These are phyloP conservation scores for Boletus rubescentipes DNA, from an alignment of 768 basidiomycete genomes.

Conservation along the genomic window DNA sequence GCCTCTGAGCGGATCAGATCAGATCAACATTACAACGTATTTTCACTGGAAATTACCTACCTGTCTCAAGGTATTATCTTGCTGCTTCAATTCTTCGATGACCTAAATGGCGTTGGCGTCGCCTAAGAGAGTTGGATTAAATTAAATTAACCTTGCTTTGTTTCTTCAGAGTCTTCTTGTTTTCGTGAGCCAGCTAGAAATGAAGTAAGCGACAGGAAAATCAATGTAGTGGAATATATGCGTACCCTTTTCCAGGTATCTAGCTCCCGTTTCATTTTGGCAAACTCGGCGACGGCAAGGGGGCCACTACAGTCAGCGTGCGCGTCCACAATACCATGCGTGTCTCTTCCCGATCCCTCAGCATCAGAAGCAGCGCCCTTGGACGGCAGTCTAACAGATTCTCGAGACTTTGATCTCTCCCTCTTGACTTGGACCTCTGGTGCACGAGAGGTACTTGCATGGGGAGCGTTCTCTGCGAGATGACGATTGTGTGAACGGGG, in stretches of 20 bases:
- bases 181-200: constrained; percentile 39
- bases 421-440: constrained; percentile 17
- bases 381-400: constrained; percentile 22
- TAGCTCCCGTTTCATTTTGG: constrained; percentile 56
- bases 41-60: constrained; percentile 27
- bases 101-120: constrained; percentile 34
- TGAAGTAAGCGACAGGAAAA: constrained; percentile 2
- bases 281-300: constrained; percentile 47
- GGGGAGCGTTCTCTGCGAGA: constrained; percentile 18
- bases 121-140: not conserved
- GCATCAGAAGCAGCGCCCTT: constrained; percentile 30
- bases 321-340: constrained; percentile 12
- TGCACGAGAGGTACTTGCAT: constrained; percentile 9
- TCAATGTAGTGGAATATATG: not conserved
- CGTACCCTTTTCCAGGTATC: constrained; percentile 50
- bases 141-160: constrained; percentile 61
- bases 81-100: constrained; percentile 51
- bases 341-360: constrained; percentile 26
- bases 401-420: constrained; percentile 39
- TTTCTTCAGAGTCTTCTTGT: constrained; percentile 51
- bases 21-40: not conserved
- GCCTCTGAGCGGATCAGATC: constrained; percentile 31
- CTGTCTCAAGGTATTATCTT: constrained; percentile 38
- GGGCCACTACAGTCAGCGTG: constrained; percentile 32
- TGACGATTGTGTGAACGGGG: constrained; percentile 26